Evolutionary conservation across 306 rosid genomes (phyloP), one percentile per base, ranked within the genome.

Genomic region (Canavalia ensiformis): DNA sequence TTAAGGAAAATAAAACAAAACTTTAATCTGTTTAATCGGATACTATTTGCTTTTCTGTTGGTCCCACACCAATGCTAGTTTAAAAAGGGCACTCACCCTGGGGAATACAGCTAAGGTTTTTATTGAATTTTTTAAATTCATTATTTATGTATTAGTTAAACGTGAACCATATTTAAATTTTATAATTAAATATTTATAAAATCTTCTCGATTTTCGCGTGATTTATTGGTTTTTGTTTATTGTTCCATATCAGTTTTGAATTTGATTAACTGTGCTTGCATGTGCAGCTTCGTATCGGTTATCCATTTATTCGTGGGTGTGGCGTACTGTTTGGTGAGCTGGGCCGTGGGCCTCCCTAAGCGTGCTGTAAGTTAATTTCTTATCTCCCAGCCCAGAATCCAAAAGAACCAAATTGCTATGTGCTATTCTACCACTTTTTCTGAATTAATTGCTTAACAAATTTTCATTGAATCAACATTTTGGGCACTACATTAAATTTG

Each of bases 291-390:
- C 62, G 99, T 95, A 33, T 95, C 99, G 18, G 91, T 95, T 13
- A 86, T 95, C 79, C 99, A 92, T 85, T 91, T 95, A 57, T 83
- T 90, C 0, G 99, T 95, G 77, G 99, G 97, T 34, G 99, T 93
- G 74, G 91, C 67, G 7, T 95, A 95, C 86, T 95, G 99, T 85
- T 91, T 92, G 72, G 68, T 88, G 12, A 83, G 89, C 77, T 95
- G 99, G 99, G 45, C 90, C 49, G 88, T 91, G 72, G 99, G 99
- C 68, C 88, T 95, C 33, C 99, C 99, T 0, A 95, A 92, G 88
- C 95, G 99, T 4, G 97, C 97, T 0, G 99, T 92, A 89, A 90
- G 97, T 88, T 37, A 10, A 52, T 28, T 65, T 56, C 46, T 55
- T 49, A 68, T 81, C 42, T 51, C 62, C 46, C 77, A 76, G 94